Evolutionary conservation across 2,329 filamentous ascomycete genomes (phyloP).

Genomic region (Diaporthe amygdali): DNA sequence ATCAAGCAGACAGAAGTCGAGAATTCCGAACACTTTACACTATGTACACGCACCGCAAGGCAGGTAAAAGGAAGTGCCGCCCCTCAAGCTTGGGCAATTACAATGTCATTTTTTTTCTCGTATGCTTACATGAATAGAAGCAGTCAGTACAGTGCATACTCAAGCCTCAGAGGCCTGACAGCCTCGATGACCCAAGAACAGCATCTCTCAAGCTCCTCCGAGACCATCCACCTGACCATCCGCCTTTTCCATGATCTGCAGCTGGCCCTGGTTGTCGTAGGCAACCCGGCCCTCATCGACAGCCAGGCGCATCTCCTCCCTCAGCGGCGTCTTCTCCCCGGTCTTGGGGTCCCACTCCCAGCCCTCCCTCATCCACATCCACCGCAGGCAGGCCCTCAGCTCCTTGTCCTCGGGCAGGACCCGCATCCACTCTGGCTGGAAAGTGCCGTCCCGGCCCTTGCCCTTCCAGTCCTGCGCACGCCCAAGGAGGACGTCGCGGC

Average conservation of each 20-base stretch:
- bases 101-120: conserved; percentile 2
- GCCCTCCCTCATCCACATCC: conserved; percentile 91
- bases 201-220: conserved; percentile 12
- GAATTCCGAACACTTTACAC: background rate
- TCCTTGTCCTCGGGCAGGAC: conserved; percentile 87
- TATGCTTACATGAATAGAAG: background rate
- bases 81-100: background rate
- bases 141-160: background rate
- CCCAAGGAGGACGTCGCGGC: conserved; percentile 76
- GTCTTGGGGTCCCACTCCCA: conserved; percentile 80
- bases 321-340: conserved; percentile 63
- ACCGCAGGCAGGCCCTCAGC: conserved; percentile 81
- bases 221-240: background rate
- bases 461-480: conserved; percentile 72
- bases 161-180: background rate
- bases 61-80: no score
- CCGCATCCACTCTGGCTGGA: conserved; percentile 90
- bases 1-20: background rate
- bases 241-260: conserved; percentile 45
- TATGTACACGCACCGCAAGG: no score
- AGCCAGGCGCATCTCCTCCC: conserved; percentile 57
- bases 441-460: conserved; percentile 52
- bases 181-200: background rate
- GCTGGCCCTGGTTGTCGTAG: conserved; percentile 55
- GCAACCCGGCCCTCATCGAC: conserved; percentile 63